phyloP scores from a whole-genome alignment of 441 rosid genomes.

The Hypseocharis bilobata region DNA sequence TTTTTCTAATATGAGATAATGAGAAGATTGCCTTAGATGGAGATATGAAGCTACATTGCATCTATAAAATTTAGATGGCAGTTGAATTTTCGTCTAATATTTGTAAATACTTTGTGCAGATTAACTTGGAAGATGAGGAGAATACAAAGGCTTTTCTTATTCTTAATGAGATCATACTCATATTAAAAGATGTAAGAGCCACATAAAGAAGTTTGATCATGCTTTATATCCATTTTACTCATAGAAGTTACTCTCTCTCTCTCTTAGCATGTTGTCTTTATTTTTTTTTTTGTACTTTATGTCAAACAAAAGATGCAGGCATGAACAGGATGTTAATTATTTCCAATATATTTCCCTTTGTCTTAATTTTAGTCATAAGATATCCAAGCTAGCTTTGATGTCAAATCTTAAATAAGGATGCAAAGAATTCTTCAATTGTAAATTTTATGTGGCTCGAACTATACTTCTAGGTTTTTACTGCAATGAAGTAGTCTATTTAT shows the following conservation, averaged over 20 bases:
- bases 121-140: slow-evolving; percentile 45
- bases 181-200: slow-evolving; percentile 69
- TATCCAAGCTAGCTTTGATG: no score
- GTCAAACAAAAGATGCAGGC: neutral
- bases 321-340: neutral
- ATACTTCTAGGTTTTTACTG: neutral
- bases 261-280: neutral
- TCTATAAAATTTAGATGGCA: neutral
- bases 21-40: neutral
- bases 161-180: slow-evolving; percentile 78
- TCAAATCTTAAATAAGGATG: no score
- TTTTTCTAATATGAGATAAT: no score
- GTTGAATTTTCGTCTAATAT: slow-evolving; percentile 14
- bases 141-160: slow-evolving; percentile 68
- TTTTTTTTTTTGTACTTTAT: neutral
- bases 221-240: neutral
- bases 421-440: neutral
- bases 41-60: neutral
- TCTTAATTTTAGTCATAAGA: no score
- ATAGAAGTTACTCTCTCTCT: neutral
- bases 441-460: neutral
- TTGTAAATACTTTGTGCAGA: slow-evolving; percentile 36
- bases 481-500: neutral
- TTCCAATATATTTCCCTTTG: neutral
- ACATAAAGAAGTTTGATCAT: slow-evolving; percentile 12